phyloP scores from a whole-genome alignment of 176 grass and related monocot species.

The Bonia amplexicaulis region DNA sequence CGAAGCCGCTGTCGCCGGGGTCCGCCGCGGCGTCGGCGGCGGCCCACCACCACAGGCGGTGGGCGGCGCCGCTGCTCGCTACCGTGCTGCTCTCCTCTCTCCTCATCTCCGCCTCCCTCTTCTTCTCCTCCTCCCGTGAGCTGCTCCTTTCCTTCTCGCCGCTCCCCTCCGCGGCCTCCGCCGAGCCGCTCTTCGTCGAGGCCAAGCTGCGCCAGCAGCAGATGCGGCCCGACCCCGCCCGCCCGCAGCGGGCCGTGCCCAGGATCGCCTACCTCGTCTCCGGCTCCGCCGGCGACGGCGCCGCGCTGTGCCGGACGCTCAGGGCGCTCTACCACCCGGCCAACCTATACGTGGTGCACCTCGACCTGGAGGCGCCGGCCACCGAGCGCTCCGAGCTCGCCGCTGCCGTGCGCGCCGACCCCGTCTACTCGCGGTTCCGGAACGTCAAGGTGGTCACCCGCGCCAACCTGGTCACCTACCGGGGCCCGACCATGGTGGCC shows the following conservation, averaged over 20 bases:
- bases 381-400: constrained; percentile 62
- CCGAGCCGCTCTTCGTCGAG: constrained; percentile 74
- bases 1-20: constrained; percentile 49
- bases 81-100: constrained; percentile 65
- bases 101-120: constrained; percentile 70
- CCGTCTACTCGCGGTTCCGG: constrained; percentile 53
- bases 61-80: constrained; percentile 74
- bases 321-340: constrained; percentile 67
- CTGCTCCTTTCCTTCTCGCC: constrained; percentile 80
- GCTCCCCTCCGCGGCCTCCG: constrained; percentile 40
- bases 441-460: constrained; percentile 77
- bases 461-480: constrained; percentile 86
- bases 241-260: constrained; percentile 33
- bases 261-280: constrained; percentile 78
- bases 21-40: constrained; percentile 11
- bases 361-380: constrained; percentile 73
- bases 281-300: constrained; percentile 70
- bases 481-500: constrained; percentile 83
- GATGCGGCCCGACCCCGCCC: neutral
- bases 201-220: constrained; percentile 63
- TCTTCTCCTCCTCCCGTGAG: constrained; percentile 61
- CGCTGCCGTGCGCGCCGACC: constrained; percentile 34
- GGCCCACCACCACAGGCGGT: constrained; percentile 55
- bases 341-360: constrained; percentile 74
- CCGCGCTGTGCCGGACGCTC: constrained; percentile 61